These are phyloP conservation scores for Hymenoscyphus linearis DNA, from an alignment of 2,329 filamentous ascomycete species.

Conservation along the genomic window DNA sequence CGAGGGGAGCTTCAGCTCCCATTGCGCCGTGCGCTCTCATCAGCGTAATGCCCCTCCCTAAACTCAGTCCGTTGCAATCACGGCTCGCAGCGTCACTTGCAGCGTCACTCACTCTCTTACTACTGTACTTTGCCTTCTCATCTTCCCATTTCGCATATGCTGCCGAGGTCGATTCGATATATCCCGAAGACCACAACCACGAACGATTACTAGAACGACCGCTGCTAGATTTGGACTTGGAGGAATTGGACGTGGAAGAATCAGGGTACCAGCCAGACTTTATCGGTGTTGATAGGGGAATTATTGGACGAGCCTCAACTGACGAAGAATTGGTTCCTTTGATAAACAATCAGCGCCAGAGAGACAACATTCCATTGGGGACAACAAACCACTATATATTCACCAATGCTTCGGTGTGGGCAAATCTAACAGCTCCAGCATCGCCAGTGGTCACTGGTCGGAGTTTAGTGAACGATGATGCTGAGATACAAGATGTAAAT, in stretches of 20 bases:
- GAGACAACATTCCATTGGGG: conserved; percentile 58
- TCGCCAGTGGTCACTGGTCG: conserved; percentile 7
- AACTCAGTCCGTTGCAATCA: conserved; percentile 65
- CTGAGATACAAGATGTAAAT: conserved; percentile 13
- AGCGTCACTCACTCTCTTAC: conserved; percentile 53
- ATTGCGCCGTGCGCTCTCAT: conserved; percentile 18
- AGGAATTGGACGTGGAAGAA: conserved; percentile 29
- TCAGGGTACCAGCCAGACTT: conserved; percentile 57
- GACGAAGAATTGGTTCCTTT: conserved; percentile 42
- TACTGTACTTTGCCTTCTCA: conserved; percentile 57
- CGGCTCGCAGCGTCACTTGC: conserved; percentile 63
- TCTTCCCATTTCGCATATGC: conserved; percentile 58
- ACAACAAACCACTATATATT: conserved; percentile 61
- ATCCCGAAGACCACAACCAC: conserved; percentile 42
- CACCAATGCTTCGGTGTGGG: conserved; percentile 48
- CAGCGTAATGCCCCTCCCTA: conserved; percentile 32
- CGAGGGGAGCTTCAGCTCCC: conserved; percentile 4
- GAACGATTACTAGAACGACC: conserved; percentile 37
- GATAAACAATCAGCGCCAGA: conserved; percentile 59
- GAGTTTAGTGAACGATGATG: conserved; percentile 13
- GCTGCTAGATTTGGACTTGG: conserved; percentile 28
- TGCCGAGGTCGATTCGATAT: conserved; percentile 44
- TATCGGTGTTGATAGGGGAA: conserved; percentile 52
- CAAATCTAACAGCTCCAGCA: conserved; percentile 34
- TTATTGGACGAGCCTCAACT: conserved; percentile 55